Conservation (phyloP, 2,329 filamentous ascomycete genomes). For the Ophiostoma angusticollis region DNA sequence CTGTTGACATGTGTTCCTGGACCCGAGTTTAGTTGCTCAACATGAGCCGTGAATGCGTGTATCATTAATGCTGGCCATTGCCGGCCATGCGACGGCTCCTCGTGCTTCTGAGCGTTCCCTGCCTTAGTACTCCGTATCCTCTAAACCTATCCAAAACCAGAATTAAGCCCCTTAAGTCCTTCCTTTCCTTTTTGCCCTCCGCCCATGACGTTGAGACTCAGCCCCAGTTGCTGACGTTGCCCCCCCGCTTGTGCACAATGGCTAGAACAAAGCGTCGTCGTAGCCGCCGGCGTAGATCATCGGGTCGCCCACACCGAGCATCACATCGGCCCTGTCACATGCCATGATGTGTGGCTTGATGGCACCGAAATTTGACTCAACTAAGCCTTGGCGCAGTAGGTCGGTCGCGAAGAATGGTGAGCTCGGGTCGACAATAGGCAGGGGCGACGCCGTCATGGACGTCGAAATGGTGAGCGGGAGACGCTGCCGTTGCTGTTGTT, state of each 20-base stretch:
- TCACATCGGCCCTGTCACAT: slow-evolving; percentile 39
- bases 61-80: too few species aligned
- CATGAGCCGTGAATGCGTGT: too few species aligned
- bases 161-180: too few species aligned
- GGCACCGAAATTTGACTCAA: slow-evolving; percentile 39
- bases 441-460: background rate
- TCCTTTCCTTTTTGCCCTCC: too few species aligned
- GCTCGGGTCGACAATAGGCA: slow-evolving; percentile 7
- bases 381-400: slow-evolving; percentile 35
- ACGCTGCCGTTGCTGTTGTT: background rate
- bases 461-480: slow-evolving; percentile 3
- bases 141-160: too few species aligned
- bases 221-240: background rate
- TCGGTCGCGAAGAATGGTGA: slow-evolving; percentile 28
- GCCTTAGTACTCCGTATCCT: too few species aligned
- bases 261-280: slow-evolving; percentile 25
- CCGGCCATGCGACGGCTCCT: too few species aligned
- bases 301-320: slow-evolving; percentile 44
- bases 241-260: background rate
- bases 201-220: too few species aligned
- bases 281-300: slow-evolving; percentile 46
- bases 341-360: slow-evolving; percentile 44
- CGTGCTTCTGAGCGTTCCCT: too few species aligned
- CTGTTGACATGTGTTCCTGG: too few species aligned
- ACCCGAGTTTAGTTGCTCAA: too few species aligned